These are phyloP conservation scores for Blastobotrys elegans DNA, from an alignment of 1,139 yeast species.

Conservation along the genomic window DNA sequence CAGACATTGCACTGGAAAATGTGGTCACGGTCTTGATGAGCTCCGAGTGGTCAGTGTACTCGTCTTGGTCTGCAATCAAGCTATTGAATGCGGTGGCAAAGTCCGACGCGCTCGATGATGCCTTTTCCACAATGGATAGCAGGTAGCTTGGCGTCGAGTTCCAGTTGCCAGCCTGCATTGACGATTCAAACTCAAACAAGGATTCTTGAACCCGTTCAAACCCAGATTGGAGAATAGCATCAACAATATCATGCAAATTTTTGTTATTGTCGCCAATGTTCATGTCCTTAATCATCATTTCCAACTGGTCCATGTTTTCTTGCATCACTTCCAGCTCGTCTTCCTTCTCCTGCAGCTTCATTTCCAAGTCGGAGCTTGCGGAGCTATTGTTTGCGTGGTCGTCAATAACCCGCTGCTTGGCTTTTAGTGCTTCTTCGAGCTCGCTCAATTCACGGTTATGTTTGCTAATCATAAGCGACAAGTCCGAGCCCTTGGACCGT, in stretches of 20 bases:
- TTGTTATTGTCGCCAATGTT: slow-evolving; percentile 49
- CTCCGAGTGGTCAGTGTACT: slow-evolving; percentile 64
- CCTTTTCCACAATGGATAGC: slow-evolving; percentile 64
- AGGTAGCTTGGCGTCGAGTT: slow-evolving; percentile 71
- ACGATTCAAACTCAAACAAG: slow-evolving; percentile 65
- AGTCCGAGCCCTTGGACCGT: slow-evolving; percentile 60
- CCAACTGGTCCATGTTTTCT: slow-evolving; percentile 37
- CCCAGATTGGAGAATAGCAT: slow-evolving; percentile 66
- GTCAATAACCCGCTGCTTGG: slow-evolving; percentile 36
- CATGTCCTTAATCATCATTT: slow-evolving; percentile 41
- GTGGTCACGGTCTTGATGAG: slow-evolving; percentile 65
- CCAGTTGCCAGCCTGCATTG: slow-evolving; percentile 80
- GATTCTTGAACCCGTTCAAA: slow-evolving; percentile 71
- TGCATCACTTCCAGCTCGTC: slow-evolving; percentile 76
- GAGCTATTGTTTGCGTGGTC: slow-evolving; percentile 26
- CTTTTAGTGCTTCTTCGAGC: slow-evolving; percentile 35
- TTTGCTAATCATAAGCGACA: slow-evolving; percentile 54
- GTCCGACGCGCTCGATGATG: slow-evolving; percentile 70
- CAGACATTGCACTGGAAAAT: slow-evolving; percentile 60
- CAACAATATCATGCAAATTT: slow-evolving; percentile 54
- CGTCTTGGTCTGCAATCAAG: slow-evolving; percentile 71
- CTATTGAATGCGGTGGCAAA: slow-evolving; percentile 77
- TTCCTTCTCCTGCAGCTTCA: slow-evolving; percentile 59
- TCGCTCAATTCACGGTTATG: slow-evolving; percentile 48
- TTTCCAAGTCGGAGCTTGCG: slow-evolving; percentile 38